These are phyloP conservation scores for Grigorovia humatica DNA, from an alignment of 805 yeast genomes.

Conservation along the genomic window DNA sequence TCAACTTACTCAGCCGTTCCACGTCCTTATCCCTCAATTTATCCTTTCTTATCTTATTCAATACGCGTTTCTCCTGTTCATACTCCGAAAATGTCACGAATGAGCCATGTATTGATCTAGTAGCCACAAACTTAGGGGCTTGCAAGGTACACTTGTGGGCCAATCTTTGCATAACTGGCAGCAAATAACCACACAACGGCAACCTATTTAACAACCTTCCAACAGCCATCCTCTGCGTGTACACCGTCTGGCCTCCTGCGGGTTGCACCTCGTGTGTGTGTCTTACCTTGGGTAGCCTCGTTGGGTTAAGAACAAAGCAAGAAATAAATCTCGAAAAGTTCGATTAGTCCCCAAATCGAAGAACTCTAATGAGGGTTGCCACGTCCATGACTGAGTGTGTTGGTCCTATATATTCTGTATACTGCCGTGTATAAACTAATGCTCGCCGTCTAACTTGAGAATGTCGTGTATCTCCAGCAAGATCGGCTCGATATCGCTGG, in stretches of 20 bases:
- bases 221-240: not conserved
- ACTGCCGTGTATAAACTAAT: not conserved
- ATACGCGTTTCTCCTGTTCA: slow-evolving; percentile 62
- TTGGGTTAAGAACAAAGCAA: not conserved
- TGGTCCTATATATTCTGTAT: not conserved
- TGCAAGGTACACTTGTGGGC: not conserved
- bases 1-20: slow-evolving; percentile 44
- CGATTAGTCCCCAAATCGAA: not conserved
- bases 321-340: not conserved
- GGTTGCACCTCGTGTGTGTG: too few species aligned
- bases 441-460: slow-evolving; percentile 4
- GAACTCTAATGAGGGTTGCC: too few species aligned
- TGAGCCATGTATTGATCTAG: slow-evolving; percentile 10
- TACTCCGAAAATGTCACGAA: slow-evolving; percentile 30
- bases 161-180: not conserved
- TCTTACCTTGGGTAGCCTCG: too few species aligned
- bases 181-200: not conserved
- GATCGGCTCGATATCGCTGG: slow-evolving; percentile 20
- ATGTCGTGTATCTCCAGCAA: slow-evolving; percentile 20
- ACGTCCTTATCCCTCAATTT: slow-evolving; percentile 43
- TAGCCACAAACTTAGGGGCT: not conserved
- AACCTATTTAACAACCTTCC: not conserved
- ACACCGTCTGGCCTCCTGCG: too few species aligned
- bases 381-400: not conserved
- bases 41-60: slow-evolving; percentile 43